Percentiles rank a stretch among this genome's conserved stretches.
Evolutionary conservation across 345 rosid species (phyloP).

Genomic region (Salix suchowensis): DNA sequence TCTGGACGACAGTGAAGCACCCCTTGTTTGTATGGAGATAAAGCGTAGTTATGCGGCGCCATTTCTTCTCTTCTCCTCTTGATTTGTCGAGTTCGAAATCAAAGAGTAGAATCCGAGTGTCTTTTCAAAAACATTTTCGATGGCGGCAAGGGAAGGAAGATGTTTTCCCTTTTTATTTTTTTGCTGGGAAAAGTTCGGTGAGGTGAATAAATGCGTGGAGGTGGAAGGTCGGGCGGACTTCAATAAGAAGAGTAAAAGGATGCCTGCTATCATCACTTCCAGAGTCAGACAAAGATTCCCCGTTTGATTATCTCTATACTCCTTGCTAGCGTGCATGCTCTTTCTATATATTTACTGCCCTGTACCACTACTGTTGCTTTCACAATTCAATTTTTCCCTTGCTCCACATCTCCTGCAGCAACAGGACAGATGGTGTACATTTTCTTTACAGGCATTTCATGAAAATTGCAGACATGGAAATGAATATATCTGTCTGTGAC

Average conservation of each 20-base stretch:
- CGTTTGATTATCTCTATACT: constrained; percentile 11
- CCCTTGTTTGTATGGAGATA: not conserved
- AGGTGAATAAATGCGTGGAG: constrained; percentile 23
- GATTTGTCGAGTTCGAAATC: no score
- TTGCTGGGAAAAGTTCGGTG: constrained; percentile 8
- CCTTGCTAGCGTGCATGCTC: not conserved
- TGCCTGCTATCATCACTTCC: constrained; percentile 1
- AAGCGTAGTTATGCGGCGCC: not conserved
- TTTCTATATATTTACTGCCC: not conserved
- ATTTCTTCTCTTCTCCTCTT: no score
- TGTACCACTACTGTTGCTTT: not conserved
- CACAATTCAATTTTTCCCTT: not conserved
- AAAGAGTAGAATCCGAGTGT: no score
- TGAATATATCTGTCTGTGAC: no score
- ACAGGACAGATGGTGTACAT: no score
- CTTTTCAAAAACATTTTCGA: not conserved
- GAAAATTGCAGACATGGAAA: no score
- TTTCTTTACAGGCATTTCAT: no score
- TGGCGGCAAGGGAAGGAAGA: not conserved
- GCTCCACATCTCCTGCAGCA: not conserved
- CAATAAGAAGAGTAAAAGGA: constrained; percentile 1
- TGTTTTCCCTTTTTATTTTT: not conserved
- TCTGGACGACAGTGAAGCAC: no score
- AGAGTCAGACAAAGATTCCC: constrained; percentile 41
- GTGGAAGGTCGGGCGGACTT: not conserved